Base-by-base conservation (phyloP, 176 grass and related monocot genomes). In the Oryza brachyantha region DNA sequence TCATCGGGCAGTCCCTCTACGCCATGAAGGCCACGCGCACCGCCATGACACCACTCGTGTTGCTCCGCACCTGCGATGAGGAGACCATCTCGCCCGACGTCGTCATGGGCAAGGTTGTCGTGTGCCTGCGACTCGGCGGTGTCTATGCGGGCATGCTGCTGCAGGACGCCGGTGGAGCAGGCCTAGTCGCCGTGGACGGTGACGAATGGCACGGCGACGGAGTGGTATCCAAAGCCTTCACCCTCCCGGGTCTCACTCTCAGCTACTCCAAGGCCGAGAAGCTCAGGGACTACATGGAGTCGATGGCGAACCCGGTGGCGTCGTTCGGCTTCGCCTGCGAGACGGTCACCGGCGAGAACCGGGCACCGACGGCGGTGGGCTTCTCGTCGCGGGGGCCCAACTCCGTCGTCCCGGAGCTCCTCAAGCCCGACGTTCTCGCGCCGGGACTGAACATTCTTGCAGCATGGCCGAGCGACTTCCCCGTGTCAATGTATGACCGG, bases 381-480 rank as follows among this genome's bases (percentile, higher is more conserved):
- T 86, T 80, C 69, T 81, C 77, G 24, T 86, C 84, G 32, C 14
- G 77, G 13, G 84, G 76, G 0, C 84, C 84, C 4, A 86, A 21
- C 35, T 7, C 5, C 5, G 0, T 66, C 35, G 24, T 57, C 14
- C 68, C 77, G 7, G 42, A 81, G 59, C 54, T 91, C 64, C 74
- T 91, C 58, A 91, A 91, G 76, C 84, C 80, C 14, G 89, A 91
- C 80, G 60, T 91, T 4, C 63, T 87, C 66, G 84, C 70, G 10
- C 84, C 89, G 2, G 89, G 89, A 1, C 70, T 91, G 69, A 82
- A 83, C 74, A 84, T 91, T 14, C 75, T 91, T 14, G 89, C 84
- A 8, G 86, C 83, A 13, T 93, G 83, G 86, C 8, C 74, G 2
- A 8, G 37, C 12, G 16, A 19, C 12, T 21, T 21, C 32, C 8